phyloP scores from a whole-genome alignment of 768 basidiomycete species.

The Ramaria sp. region DNA sequence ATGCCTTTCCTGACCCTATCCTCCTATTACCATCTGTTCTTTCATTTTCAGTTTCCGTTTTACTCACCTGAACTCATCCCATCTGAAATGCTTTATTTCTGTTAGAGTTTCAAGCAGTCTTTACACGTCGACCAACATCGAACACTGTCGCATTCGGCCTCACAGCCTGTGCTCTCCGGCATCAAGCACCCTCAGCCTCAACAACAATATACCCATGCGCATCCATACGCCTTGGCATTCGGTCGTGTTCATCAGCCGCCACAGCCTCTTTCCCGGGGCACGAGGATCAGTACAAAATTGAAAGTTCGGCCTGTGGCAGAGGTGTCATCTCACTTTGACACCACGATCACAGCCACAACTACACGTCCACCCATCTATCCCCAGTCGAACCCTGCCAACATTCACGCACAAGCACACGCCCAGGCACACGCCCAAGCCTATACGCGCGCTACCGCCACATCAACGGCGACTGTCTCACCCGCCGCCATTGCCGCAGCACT shows the following conservation, averaged over 20 bases:
- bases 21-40: too few relatives aligned
- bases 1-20: too few relatives aligned
- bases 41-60: too few relatives aligned
- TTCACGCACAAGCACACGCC: not conserved
- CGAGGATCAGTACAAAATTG: not conserved
- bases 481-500: not conserved
- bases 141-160: not conserved
- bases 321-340: not conserved
- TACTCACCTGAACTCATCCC: too few relatives aligned
- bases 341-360: not conserved
- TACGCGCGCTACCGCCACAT: not conserved
- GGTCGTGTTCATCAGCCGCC: not conserved
- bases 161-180: not conserved
- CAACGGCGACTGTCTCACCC: not conserved
- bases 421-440: not conserved
- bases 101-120: not conserved
- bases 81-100: not conserved
- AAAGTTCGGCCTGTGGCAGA: not conserved
- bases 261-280: not conserved
- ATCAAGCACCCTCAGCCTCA: not conserved
- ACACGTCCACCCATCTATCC: not conserved
- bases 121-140: not conserved
- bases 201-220: not conserved
- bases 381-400: not conserved
- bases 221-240: not conserved